These are phyloP conservation scores for Monosporascus cannonballus DNA, from an alignment of 2,329 filamentous ascomycete genomes.

Conservation along the genomic window DNA sequence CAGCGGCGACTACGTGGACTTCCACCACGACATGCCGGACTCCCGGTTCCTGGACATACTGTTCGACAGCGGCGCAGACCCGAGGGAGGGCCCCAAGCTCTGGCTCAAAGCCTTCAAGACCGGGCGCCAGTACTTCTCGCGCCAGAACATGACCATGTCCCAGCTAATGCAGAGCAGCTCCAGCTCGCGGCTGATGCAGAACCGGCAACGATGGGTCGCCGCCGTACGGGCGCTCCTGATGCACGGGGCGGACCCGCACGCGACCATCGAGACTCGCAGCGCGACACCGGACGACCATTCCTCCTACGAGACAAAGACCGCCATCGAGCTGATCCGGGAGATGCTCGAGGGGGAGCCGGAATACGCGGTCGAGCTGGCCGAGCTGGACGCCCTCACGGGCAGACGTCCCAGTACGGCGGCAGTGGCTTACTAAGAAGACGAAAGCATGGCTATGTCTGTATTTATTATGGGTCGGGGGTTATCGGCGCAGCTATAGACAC, in stretches of 20 bases:
- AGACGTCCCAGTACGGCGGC: slow-evolving; percentile 18
- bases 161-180: slow-evolving; percentile 24
- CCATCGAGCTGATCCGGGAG: slow-evolving; percentile 24
- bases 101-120: slow-evolving; percentile 22
- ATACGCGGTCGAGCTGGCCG: slow-evolving; percentile 24
- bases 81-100: slow-evolving; percentile 17
- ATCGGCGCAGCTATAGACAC: too few species aligned
- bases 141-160: slow-evolving; percentile 24
- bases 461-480: too few species aligned
- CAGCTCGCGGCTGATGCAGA: slow-evolving; percentile 23
- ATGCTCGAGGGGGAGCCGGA: slow-evolving; percentile 27
- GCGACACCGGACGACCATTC: slow-evolving; percentile 18
- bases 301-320: slow-evolving; percentile 14
- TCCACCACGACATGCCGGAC: slow-evolving; percentile 29
- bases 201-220: slow-evolving; percentile 24
- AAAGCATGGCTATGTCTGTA: too few species aligned
- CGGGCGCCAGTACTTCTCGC: slow-evolving; percentile 24
- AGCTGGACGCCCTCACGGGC: slow-evolving; percentile 23
- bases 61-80: slow-evolving; percentile 21
- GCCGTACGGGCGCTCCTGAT: slow-evolving; percentile 23
- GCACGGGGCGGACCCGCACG: slow-evolving; percentile 23
- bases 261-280: slow-evolving; percentile 19
- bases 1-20: slow-evolving; percentile 26
- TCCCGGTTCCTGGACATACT: slow-evolving; percentile 21
- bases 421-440: too few species aligned